Percentiles rank a stretch among this genome's conserved stretches.
Conservation (phyloP, 352 stramenopile species). For the Globisporangium paddicum region DNA sequence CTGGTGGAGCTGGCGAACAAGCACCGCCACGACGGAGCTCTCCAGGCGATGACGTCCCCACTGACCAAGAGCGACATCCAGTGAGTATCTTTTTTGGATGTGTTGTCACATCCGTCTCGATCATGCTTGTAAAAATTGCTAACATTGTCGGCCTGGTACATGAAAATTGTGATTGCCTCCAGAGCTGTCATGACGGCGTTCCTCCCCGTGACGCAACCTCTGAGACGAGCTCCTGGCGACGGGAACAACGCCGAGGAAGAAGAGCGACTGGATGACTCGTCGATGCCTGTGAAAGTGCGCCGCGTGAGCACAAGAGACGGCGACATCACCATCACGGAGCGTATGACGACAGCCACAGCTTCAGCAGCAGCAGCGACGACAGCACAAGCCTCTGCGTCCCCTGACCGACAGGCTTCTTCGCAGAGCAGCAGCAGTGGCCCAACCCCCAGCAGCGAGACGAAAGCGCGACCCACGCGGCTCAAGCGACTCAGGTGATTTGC, state of each 20-base stretch:
- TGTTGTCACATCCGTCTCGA: too few relatives aligned
- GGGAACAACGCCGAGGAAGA: background rate
- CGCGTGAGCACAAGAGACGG: conserved; percentile 13
- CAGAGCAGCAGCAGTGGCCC: background rate
- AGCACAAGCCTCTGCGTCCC: background rate
- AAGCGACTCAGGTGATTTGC: conserved; percentile 15
- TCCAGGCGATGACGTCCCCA: conserved; percentile 45
- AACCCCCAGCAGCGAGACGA: conserved; percentile 5
- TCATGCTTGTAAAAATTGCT: background rate
- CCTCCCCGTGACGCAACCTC: background rate
- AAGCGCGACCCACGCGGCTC: conserved; percentile 15
- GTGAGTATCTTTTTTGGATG: conserved; percentile 25
- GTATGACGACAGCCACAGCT: background rate
- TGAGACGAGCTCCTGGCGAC: background rate
- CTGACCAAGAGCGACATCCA: conserved; percentile 58
- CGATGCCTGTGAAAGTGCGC: conserved; percentile 6
- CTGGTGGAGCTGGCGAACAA: conserved; percentile 84
- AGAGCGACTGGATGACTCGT: background rate
- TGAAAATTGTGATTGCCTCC: background rate
- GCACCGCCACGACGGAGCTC: conserved; percentile 41
- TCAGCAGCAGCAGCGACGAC: background rate
- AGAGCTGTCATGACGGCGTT: conserved; percentile 12
- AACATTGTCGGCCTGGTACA: background rate
- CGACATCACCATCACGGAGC: conserved; percentile 11
- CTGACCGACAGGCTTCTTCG: background rate